A percentile compares a stretch with the other conserved stretches of the same genome.
These are phyloP conservation scores for Mrakia hoshinonis DNA, from an alignment of 768 basidiomycete species.

Conservation along the genomic window DNA sequence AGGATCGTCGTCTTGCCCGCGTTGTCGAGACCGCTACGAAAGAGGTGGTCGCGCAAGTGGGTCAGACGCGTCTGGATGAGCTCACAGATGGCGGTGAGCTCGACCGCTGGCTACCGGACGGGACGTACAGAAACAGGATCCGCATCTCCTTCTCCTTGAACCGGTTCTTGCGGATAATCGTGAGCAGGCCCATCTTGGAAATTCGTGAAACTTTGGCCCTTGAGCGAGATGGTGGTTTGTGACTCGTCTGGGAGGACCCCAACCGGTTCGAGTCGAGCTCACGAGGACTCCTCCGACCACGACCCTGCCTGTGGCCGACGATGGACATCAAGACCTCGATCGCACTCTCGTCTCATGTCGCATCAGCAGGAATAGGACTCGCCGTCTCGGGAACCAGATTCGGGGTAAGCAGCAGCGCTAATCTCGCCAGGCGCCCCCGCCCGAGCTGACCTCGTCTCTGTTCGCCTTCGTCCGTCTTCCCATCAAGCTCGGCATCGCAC, in stretches of 20 bases:
- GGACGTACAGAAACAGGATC: slow-evolving; percentile 60
- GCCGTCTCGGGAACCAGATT: slow-evolving; percentile 61
- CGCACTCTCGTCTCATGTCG: slow-evolving; percentile 5
- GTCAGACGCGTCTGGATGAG: background rate
- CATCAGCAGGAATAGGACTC: background rate
- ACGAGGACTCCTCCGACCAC: background rate
- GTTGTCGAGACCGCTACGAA: slow-evolving; percentile 81
- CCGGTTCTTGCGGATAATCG: slow-evolving; percentile 91
- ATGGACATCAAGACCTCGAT: slow-evolving; percentile 6
- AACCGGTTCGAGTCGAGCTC: slow-evolving; percentile 2
- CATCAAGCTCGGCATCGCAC: slow-evolving; percentile 58
- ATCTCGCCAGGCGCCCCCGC: background rate
- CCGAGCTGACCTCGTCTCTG: slow-evolving; percentile 26
- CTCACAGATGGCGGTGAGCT: too few species aligned
- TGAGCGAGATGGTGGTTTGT: background rate
- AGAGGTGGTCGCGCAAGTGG: background rate
- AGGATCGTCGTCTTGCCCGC: slow-evolving; percentile 98
- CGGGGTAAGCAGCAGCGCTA: slow-evolving; percentile 49
- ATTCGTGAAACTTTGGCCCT: background rate
- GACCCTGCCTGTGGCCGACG: background rate
- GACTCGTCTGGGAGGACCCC: background rate
- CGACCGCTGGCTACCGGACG: background rate
- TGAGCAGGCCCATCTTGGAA: slow-evolving; percentile 75
- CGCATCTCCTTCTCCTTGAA: slow-evolving; percentile 96
- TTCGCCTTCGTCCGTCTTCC: background rate